A percentile compares a stretch with the other conserved stretches of the same genome.
Conservation (phyloP, 2,329 filamentous ascomycete genomes). For the Zasmidium angulare region DNA sequence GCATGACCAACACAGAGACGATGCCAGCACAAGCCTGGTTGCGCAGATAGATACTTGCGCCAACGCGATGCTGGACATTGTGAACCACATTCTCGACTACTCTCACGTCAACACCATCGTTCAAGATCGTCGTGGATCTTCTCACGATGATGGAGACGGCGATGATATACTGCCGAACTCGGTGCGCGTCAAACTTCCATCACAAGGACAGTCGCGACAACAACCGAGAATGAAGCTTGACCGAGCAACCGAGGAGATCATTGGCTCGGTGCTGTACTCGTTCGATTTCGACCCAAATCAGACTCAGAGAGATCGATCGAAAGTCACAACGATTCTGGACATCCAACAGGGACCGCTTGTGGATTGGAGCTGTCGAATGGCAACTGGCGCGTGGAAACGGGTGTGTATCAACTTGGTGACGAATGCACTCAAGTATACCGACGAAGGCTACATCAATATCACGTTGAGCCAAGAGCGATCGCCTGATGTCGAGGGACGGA, state of each 20-base stretch:
- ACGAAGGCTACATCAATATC: neutral
- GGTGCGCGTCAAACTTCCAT: neutral
- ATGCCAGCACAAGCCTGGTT: neutral
- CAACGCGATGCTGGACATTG: neutral
- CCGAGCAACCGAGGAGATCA: neutral
- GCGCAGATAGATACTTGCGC: neutral
- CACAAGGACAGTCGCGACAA: neutral
- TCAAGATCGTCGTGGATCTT: neutral
- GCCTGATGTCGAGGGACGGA: neutral
- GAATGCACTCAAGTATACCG: neutral
- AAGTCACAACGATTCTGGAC: neutral
- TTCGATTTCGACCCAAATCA: neutral
- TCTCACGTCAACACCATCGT: neutral
- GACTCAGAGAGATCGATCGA: neutral
- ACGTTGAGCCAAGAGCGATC: neutral
- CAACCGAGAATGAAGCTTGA: neutral
- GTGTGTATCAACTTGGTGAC: neutral
- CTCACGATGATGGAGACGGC: neutral
- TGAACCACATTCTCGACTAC: neutral
- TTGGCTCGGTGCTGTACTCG: neutral
- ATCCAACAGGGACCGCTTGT: neutral
- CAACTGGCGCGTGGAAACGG: neutral
- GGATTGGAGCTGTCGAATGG: neutral
- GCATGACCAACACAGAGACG: slow-evolving; percentile 29
- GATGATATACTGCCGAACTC: neutral